These are phyloP conservation scores for Hypericum androsaemum DNA, from an alignment of 345 rosid genomes.

Conservation along the genomic window DNA sequence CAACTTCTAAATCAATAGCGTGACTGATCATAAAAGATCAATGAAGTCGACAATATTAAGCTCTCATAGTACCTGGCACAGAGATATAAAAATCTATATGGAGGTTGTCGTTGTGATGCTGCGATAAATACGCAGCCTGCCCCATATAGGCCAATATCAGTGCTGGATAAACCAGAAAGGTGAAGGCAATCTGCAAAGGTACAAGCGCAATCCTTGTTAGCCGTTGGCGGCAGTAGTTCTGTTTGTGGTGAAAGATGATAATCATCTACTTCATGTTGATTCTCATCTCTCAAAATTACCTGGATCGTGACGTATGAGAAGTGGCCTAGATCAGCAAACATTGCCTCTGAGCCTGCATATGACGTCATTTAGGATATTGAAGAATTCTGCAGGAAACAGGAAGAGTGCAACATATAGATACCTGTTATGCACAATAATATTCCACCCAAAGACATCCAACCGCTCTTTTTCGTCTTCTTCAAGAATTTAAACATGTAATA, in stretches of 20 bases:
- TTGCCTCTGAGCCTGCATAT: conserved; percentile 90
- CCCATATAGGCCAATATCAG: conserved; percentile 98
- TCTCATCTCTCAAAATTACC: conserved; percentile 22
- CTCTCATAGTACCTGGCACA: conserved; percentile 56
- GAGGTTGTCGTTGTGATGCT: conserved; percentile 57
- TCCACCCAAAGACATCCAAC: conserved; percentile 99
- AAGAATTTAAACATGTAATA: conserved; percentile 94
- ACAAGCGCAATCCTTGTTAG: not conserved
- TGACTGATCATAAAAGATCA: not conserved
- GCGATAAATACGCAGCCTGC: conserved; percentile 93
- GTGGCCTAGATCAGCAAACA: conserved; percentile 99
- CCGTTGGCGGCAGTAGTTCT: not conserved
- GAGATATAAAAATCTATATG: conserved; percentile 77
- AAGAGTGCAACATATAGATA: conserved; percentile 12
- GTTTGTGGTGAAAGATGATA: conserved; percentile 1
- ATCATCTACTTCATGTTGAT: not conserved
- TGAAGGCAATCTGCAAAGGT: conserved; percentile 72
- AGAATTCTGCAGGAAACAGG: not conserved
- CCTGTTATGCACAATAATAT: conserved; percentile 95
- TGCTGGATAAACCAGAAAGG: conserved; percentile 93
- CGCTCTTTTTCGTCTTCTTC: conserved; percentile 82
- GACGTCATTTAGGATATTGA: conserved; percentile 5
- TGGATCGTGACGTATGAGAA: conserved; percentile 91
- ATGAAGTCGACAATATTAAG: not conserved
- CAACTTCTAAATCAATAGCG: not conserved